A percentile compares a stretch with the other conserved stretches of the same genome.
Conservation (phyloP, 306 rosid species). For the Cicer pinnatifidum region DNA sequence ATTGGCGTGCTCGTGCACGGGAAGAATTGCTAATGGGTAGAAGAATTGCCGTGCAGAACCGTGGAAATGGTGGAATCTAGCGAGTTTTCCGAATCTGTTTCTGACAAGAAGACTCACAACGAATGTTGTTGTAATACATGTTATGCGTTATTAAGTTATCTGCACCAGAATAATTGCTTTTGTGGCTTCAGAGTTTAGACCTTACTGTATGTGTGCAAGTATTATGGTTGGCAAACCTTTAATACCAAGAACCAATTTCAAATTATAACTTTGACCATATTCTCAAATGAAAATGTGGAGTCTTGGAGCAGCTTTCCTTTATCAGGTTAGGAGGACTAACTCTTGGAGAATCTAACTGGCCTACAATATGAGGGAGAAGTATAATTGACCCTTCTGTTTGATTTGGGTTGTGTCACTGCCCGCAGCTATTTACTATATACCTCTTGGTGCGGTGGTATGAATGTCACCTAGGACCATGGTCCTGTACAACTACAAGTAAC, state of each 20-base stretch:
- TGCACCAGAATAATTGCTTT: background rate
- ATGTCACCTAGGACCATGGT: background rate
- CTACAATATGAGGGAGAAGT: background rate
- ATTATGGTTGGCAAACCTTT: background rate
- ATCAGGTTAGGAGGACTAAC: background rate
- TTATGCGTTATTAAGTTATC: too few relatives aligned
- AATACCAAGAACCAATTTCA: background rate
- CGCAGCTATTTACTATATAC: background rate
- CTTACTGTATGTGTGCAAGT: too few relatives aligned
- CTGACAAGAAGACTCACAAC: too few relatives aligned
- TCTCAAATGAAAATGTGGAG: too few relatives aligned
- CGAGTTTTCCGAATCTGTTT: too few relatives aligned
- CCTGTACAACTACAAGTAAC: background rate
- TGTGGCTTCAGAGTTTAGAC: too few relatives aligned
- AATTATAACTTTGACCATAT: background rate
- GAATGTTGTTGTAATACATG: too few relatives aligned
- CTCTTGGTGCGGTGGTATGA: background rate
- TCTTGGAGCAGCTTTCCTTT: background rate
- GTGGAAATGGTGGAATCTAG: too few relatives aligned
- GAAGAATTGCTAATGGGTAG: too few relatives aligned
- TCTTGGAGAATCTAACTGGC: background rate
- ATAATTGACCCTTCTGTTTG: background rate
- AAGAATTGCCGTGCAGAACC: too few relatives aligned
- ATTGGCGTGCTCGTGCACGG: too few relatives aligned
- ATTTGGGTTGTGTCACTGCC: background rate